Evolutionary conservation across 805 yeast species (phyloP).

Genomic region (Starmerella floricola): DNA sequence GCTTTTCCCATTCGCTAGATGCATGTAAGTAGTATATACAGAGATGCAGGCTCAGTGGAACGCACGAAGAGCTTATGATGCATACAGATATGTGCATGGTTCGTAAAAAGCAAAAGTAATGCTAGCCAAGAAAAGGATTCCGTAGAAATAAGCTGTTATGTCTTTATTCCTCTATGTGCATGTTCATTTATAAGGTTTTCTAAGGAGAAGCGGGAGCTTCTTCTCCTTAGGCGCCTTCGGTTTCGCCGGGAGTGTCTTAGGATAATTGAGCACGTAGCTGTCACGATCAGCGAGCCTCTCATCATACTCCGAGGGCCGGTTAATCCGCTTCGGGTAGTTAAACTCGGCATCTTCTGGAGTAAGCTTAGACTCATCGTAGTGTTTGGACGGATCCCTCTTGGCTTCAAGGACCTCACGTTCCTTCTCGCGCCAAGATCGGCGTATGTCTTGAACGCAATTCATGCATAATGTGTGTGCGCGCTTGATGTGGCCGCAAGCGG

Average conservation of each 20-base stretch:
- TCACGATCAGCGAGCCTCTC: constrained; percentile 40
- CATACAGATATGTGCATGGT: too few species aligned
- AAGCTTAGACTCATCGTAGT: constrained; percentile 21
- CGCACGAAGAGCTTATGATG: too few species aligned
- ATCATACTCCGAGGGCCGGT: constrained; percentile 29
- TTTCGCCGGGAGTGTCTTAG: constrained; percentile 14
- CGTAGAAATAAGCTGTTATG: too few species aligned
- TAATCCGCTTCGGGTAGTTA: constrained; percentile 24
- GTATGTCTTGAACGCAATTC: constrained; percentile 80
- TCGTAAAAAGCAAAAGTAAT: too few species aligned
- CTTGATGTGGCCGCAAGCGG: constrained; percentile 88
- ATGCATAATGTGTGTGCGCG: constrained; percentile 84
- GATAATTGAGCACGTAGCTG: constrained; percentile 39
- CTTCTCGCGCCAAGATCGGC: constrained; percentile 48
- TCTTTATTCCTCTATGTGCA: background rate
- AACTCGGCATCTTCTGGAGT: constrained; percentile 20
- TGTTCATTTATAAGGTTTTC: constrained; percentile 11
- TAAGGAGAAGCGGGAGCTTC: constrained; percentile 14
- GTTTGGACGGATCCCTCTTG: constrained; percentile 19
- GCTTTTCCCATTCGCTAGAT: too few species aligned
- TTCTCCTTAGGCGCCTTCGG: constrained; percentile 11
- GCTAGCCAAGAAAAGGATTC: too few species aligned
- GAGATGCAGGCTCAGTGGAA: too few species aligned
- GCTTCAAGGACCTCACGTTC: constrained; percentile 20
- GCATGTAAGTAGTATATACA: too few species aligned